A percentile compares a stretch with the other conserved stretches of the same genome.
These are phyloP conservation scores for Mrakia blollopis DNA, from an alignment of 768 basidiomycete genomes.

Conservation along the genomic window DNA sequence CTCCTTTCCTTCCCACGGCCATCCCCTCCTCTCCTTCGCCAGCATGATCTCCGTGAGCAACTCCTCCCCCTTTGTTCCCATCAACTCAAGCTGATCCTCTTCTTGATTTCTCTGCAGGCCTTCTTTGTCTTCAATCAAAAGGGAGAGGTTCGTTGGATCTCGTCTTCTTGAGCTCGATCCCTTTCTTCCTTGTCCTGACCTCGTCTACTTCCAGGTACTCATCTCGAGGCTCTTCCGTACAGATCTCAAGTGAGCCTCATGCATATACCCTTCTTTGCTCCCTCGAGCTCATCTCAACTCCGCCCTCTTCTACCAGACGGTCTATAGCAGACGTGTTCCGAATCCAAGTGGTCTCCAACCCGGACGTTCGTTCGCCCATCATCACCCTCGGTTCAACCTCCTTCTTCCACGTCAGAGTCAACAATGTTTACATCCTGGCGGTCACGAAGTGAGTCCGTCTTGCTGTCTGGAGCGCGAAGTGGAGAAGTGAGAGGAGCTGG, in stretches of 20 bases:
- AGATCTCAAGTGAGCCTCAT: constrained; percentile 95
- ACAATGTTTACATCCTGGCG: constrained; percentile 91
- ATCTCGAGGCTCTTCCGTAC: constrained; percentile 94
- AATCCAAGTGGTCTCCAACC: constrained; percentile 97
- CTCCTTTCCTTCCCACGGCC: neutral
- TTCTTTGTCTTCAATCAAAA: constrained; percentile 99
- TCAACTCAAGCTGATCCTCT: neutral
- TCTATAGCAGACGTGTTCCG: constrained; percentile 97
- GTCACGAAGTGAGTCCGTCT: constrained; percentile 75
- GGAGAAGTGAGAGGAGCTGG: neutral
- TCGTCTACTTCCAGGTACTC: constrained; percentile 60
- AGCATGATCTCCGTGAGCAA: neutral
- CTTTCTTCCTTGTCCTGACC: neutral
- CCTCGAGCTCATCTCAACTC: neutral
- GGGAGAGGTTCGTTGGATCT: constrained; percentile 69
- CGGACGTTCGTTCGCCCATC: constrained; percentile 92
- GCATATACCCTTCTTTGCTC: constrained; percentile 18
- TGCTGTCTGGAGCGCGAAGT: neutral
- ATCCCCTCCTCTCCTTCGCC: neutral
- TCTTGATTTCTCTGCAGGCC: constrained; percentile 59
- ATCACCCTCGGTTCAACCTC: constrained; percentile 96
- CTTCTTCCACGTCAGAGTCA: constrained; percentile 95
- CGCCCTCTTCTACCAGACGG: constrained; percentile 54
- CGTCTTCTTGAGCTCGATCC: constrained; percentile 14
- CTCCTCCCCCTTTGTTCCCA: too few species aligned